Base-by-base conservation (phyloP, 805 yeast genomes). In the Candida takata region DNA sequence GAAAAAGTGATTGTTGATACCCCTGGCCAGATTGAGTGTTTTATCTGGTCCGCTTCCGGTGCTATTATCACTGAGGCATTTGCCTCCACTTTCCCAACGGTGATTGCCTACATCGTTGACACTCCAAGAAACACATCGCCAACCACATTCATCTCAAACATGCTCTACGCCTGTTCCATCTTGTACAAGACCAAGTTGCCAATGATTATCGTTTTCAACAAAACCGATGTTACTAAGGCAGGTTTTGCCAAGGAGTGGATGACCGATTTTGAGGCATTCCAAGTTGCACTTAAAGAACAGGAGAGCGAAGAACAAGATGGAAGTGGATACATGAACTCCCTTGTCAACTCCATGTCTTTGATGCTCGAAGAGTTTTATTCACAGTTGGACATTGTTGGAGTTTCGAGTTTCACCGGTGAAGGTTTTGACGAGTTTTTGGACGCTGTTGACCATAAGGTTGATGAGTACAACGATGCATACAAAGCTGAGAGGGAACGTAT, bases 11-110 rank as follows among this genome's bases (percentile, higher is more conserved):
- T 92, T 25, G 75, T 90, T 34, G 99, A 92, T 61, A 92, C 99
- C 1, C 99, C 99, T 0, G 99, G 99, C 10, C 99, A 92, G 61
- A 92, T 92, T 43, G 99, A 92, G 61, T 88, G 97, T 64, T 92
- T 92, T 58, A 87, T 92, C 29, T 92, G 99, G 98, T 80, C 94
- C 31, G 98, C 98, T 0, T 84, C 95, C 16, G 99, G 99, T 10
- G 74, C 96, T 16, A 92, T 92, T 43, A 83, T 92, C 40, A 90
- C 97, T 1, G 98, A 92, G 56, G 87, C 97, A 0, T 84, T 92
- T 63, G 98, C 97, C 1, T 82, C 95, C 0, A 77, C 94, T 4
- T 85, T 86, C 57, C 99, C 99, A 13, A 92, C 98, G 0, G 85
- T 92, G 19, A 76, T 92, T 44, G 97, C 97, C 0, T 92, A 92